Evolutionary conservation across 139 green algal genomes (phyloP).

Genomic region (Volvox africanus): DNA sequence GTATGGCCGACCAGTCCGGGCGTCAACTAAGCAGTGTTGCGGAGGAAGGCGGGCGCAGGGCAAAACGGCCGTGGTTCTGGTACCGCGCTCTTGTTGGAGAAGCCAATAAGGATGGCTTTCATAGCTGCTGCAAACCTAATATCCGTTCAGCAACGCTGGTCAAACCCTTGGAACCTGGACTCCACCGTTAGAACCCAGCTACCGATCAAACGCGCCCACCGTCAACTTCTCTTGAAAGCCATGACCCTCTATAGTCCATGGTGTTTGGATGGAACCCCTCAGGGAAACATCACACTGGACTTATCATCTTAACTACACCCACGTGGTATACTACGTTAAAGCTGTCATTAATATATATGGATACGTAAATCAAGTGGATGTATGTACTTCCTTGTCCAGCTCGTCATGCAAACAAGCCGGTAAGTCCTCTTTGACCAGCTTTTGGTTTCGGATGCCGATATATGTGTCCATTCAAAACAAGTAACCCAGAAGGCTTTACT

Average conservation of each 20-base stretch:
- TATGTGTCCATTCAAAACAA: no score
- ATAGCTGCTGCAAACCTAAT: background rate
- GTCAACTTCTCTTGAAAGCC: background rate
- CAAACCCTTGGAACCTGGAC: background rate
- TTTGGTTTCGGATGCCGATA: no score
- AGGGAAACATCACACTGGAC: no score
- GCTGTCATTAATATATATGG: no score
- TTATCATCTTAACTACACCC: no score
- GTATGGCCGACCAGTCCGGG: background rate
- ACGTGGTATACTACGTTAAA: no score
- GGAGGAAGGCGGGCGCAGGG: background rate
- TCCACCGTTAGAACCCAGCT: background rate
- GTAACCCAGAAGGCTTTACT: no score
- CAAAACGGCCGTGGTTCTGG: background rate
- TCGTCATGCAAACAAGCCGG: no score
- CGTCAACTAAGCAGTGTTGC: no score
- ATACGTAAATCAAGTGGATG: no score
- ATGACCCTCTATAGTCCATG: slow-evolving; percentile 1
- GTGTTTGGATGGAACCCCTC: background rate
- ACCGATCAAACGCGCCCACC: background rate
- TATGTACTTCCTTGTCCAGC: no score
- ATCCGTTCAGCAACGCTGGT: background rate
- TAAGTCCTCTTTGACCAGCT: no score
- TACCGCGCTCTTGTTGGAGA: background rate
- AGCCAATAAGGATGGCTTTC: background rate